These are phyloP conservation scores for Trifolium fragiferum DNA, from an alignment of 306 rosid genomes.

Conservation along the genomic window DNA sequence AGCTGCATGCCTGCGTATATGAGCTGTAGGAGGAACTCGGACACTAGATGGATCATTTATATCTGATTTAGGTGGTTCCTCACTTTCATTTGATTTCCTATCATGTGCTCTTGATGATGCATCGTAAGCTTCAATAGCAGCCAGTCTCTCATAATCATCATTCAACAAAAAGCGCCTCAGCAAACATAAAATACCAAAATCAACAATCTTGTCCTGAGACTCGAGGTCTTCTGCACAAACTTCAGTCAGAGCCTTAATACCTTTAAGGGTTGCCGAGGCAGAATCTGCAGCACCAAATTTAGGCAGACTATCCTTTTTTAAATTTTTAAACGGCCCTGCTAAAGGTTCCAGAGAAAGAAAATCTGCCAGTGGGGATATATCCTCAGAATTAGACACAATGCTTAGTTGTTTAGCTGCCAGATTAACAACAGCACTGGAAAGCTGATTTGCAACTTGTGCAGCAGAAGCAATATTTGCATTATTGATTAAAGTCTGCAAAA, in stretches of 20 bases:
- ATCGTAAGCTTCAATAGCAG: constrained; percentile 88
- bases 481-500: constrained; percentile 85
- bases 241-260: constrained; percentile 87
- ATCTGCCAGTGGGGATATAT: constrained; percentile 71
- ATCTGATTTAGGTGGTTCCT: constrained; percentile 52
- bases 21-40: constrained; percentile 94
- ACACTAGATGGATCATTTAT: constrained; percentile 68
- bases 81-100: constrained; percentile 49
- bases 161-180: constrained; percentile 80
- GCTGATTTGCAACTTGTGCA: constrained; percentile 73
- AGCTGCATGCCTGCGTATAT: constrained; percentile 92
- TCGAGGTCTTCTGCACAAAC: constrained; percentile 70
- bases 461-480: constrained; percentile 79
- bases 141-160: constrained; percentile 93
- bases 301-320: constrained; percentile 65
- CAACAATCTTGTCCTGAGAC: constrained; percentile 66
- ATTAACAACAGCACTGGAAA: constrained; percentile 78
- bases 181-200: constrained; percentile 77
- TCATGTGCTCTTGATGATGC: constrained; percentile 84
- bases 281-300: constrained; percentile 94
- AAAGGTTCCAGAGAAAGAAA: constrained; percentile 84
- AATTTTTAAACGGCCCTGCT: constrained; percentile 65
- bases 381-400: constrained; percentile 56
- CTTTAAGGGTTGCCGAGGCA: constrained; percentile 89
- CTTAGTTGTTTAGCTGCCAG: constrained; percentile 73